Conservation (phyloP, 306 rosid genomes). For the Lathyrus sativus region DNA sequence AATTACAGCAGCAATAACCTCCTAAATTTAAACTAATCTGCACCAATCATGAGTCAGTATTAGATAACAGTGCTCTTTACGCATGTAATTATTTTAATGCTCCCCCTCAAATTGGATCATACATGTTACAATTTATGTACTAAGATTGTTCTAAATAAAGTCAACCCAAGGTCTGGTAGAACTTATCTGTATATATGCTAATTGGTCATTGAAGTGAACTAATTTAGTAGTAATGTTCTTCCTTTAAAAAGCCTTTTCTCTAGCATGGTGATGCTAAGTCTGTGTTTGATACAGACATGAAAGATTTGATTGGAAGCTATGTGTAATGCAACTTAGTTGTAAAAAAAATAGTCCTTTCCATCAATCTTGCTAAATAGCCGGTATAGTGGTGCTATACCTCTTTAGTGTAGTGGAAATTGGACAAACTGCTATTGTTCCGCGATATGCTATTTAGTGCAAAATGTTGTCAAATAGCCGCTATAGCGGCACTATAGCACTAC, state of each 20-base stretch:
- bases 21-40: neutral
- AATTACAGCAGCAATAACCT: neutral
- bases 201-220: neutral
- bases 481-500: too few species aligned
- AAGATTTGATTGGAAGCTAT: neutral
- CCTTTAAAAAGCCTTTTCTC: neutral
- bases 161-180: neutral
- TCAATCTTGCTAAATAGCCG: too few species aligned
- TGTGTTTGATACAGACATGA: neutral
- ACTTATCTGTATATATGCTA: neutral
- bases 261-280: neutral
- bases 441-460: too few species aligned
- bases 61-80: neutral
- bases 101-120: neutral
- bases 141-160: neutral
- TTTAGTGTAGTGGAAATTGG: too few species aligned
- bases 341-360: neutral
- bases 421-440: too few species aligned
- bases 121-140: neutral
- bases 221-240: neutral
- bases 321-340: neutral
- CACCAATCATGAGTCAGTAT: neutral
- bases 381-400: too few species aligned
- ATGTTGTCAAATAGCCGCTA: too few species aligned
- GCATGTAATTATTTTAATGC: neutral